Evolutionary conservation across 2,329 filamentous ascomycete species (phyloP).

Genomic region (Metarhizium guizhouense): DNA sequence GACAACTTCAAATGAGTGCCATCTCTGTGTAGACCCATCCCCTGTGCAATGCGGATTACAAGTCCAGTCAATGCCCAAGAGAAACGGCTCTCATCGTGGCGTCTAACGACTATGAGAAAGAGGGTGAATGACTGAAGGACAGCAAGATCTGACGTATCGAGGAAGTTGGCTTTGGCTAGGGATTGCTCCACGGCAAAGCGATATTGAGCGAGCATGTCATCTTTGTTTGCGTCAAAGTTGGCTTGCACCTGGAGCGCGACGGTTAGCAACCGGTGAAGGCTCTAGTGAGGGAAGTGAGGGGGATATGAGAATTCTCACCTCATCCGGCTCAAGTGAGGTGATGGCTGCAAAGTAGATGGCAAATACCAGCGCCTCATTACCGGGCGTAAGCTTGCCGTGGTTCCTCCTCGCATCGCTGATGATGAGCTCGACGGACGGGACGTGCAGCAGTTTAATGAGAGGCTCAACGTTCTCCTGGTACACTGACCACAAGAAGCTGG

Average conservation of each 20-base stretch:
- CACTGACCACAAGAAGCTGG: conserved; percentile 59
- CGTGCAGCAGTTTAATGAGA: conserved; percentile 61
- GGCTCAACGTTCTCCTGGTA: conserved; percentile 69
- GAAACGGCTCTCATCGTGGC: conserved; percentile 40
- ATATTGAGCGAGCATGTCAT: conserved; percentile 36
- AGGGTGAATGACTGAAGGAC: conserved; percentile 51
- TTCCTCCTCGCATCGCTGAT: conserved; percentile 53
- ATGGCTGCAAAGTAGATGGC: conserved; percentile 51
- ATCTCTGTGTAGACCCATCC: conserved; percentile 52
- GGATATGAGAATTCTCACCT: conserved; percentile 30
- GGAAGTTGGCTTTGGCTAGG: conserved; percentile 47
- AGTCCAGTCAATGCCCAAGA: conserved; percentile 53
- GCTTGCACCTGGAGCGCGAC: conserved; percentile 17
- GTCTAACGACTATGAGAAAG: conserved; percentile 41
- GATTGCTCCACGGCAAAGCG: conserved; percentile 48
- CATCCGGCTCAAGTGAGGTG: conserved; percentile 50
- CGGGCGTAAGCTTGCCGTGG: conserved; percentile 45
- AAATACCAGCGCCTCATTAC: conserved; percentile 55
- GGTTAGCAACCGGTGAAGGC: background rate
- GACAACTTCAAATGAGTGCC: conserved; percentile 39
- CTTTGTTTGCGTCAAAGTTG: conserved; percentile 35
- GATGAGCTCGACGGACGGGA: conserved; percentile 54
- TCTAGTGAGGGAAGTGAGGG: background rate
- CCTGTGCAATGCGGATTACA: conserved; percentile 48
- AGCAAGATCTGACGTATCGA: conserved; percentile 46